These are phyloP conservation scores for Alternaria novae-zelandiae DNA, from an alignment of 2,329 filamentous ascomycete genomes.

Conservation along the genomic window DNA sequence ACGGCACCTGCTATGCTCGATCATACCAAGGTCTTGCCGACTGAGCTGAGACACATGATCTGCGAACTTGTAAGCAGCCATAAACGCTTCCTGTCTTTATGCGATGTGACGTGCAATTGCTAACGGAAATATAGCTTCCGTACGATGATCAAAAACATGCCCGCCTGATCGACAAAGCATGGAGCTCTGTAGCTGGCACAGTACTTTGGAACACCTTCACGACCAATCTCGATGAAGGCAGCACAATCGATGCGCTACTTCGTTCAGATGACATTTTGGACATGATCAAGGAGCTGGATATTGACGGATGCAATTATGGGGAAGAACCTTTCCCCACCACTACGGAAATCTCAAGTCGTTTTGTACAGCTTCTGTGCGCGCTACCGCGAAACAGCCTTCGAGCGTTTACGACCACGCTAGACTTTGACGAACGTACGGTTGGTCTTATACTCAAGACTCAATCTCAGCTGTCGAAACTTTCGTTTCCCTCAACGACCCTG, in stretches of 20 bases:
- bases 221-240: neutral
- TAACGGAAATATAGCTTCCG: neutral
- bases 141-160: neutral
- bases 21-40: neutral
- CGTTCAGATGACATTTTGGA: neutral
- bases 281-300: neutral
- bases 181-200: neutral
- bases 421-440: neutral
- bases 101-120: neutral
- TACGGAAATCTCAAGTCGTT: neutral
- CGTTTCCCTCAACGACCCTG: neutral
- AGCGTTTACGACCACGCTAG: neutral
- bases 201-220: neutral
- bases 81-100: neutral
- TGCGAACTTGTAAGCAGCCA: neutral
- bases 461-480: neutral
- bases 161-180: neutral
- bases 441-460: neutral
- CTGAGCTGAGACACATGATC: neutral
- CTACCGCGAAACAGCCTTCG: neutral
- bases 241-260: neutral
- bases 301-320: neutral
- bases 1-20: neutral
- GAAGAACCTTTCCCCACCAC: neutral
- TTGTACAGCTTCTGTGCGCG: neutral